Evolutionary conservation across 1,284 basidiomycete species (phyloP).

Genomic region (Boletus subluridellus): DNA sequence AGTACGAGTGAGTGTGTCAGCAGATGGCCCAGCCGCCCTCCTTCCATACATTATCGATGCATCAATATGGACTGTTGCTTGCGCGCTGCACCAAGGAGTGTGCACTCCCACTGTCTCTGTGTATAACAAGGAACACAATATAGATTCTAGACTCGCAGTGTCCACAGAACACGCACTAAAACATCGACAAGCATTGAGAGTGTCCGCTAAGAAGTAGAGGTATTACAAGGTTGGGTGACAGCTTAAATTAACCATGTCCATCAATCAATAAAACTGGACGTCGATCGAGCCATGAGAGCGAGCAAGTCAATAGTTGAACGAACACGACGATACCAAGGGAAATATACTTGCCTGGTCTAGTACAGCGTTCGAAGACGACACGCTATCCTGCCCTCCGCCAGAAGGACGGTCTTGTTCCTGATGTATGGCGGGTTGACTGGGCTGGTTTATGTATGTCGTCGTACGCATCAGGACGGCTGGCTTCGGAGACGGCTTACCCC

Average conservation of each 20-base stretch:
- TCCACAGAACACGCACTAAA: neutral
- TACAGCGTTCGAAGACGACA: slow-evolving; percentile 19
- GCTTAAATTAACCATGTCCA: slow-evolving; percentile 1
- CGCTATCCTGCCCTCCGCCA: slow-evolving; percentile 16
- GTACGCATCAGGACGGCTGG: slow-evolving; percentile 1
- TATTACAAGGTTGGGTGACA: neutral
- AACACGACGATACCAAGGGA: neutral
- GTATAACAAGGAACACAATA: neutral
- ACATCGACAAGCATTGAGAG: neutral
- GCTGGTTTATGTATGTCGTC: slow-evolving; percentile 6
- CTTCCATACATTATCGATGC: neutral
- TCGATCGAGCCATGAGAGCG: neutral
- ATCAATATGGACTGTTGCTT: neutral
- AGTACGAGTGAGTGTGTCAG: neutral
- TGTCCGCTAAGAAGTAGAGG: neutral
- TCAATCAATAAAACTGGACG: slow-evolving; percentile 25
- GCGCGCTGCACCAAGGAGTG: neutral
- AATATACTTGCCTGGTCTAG: slow-evolving; percentile 23
- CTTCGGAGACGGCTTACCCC: slow-evolving; percentile 18
- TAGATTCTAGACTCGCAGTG: neutral
- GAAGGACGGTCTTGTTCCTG: slow-evolving; percentile 28
- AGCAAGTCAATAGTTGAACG: neutral
- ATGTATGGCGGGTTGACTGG: slow-evolving; percentile 23
- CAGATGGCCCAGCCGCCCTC: too few relatives aligned
- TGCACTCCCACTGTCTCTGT: neutral